phyloP scores from a whole-genome alignment of 164 flowering plant species.

The Brasenia schreberi region DNA sequence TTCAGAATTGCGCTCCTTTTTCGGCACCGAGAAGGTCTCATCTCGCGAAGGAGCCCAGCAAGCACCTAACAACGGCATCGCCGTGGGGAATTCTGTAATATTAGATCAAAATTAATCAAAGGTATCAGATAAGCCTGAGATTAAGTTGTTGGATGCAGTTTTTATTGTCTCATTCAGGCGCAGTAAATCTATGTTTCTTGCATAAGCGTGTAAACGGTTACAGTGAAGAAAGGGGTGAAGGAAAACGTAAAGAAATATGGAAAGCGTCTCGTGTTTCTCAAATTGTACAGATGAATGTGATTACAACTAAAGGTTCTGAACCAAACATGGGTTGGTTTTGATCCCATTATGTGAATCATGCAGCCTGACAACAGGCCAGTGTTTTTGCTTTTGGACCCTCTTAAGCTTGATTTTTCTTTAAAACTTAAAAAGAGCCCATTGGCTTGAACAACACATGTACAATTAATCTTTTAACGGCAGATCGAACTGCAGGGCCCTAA shows the following conservation, averaged over 20 bases:
- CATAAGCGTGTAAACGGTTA: background rate
- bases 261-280: background rate
- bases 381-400: too few relatives aligned
- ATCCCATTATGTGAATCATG: too few relatives aligned
- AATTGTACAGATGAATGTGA: background rate
- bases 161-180: background rate
- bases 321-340: too few relatives aligned
- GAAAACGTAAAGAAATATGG: background rate
- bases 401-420: too few relatives aligned
- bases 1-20: constrained; percentile 11
- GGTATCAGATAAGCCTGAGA: background rate
- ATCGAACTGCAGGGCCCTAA: too few relatives aligned
- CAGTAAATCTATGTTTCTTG: background rate
- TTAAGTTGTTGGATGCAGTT: background rate
- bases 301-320: background rate
- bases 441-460: too few relatives aligned
- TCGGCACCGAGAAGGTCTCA: constrained; percentile 5
- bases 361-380: too few relatives aligned
- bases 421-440: too few relatives aligned
- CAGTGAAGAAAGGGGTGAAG: background rate
- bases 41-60: background rate
- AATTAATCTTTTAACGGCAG: too few relatives aligned
- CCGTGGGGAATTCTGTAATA: background rate
- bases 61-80: background rate
- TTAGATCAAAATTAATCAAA: background rate